Evolutionary conservation across 306 rosid genomes (phyloP), one percentile per base, ranked within the genome.

Genomic region (Vigna unguiculata): DNA sequence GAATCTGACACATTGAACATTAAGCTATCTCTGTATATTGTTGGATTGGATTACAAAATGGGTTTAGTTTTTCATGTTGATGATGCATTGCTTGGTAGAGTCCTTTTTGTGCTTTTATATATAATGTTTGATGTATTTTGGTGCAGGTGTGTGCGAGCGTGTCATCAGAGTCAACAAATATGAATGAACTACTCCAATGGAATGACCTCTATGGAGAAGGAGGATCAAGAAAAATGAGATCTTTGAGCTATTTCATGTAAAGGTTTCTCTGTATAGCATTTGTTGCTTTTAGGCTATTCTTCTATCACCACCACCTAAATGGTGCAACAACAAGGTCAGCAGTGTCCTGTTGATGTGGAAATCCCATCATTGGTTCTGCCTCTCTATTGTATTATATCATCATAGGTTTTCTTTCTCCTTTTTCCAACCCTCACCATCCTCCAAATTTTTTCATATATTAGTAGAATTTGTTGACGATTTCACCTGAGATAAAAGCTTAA

Each of bases 151-250:
- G 99, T 70, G 99, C 99, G 5, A 96, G 99, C 8, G 99, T 96
- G 74, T 96, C 99, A 6, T 88, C 97, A 0, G 99, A 96, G 55
- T 96, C 99, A 0, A 85, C 86, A 8, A 96, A 96, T 70, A 96
- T 96, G 99, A 96, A 79, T 13, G 99, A 96, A 78, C 91, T 96
- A 49, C 90, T 87, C 61, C 99, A 93, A 78, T 96, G 99, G 99
- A 96, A 96, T 71, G 98, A 96, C 65, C 84, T 96, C 38, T 96
- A 96, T 19, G 99, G 99, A 65, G 99, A 96, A 86, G 99, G 98
- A 17, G 99, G 99, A 53, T 96, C 98, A 5, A 93, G 99, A 78
- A 91, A 91, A 88, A 90, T 86, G 94, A 91, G 76, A 80, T 87
- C 97, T 36, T 74, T 96, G 79, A 96, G 99, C 89, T 96, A 96